Conservation (phyloP, 108 stramenopile species). For the Pseudonitzschia multistriata region DNA sequence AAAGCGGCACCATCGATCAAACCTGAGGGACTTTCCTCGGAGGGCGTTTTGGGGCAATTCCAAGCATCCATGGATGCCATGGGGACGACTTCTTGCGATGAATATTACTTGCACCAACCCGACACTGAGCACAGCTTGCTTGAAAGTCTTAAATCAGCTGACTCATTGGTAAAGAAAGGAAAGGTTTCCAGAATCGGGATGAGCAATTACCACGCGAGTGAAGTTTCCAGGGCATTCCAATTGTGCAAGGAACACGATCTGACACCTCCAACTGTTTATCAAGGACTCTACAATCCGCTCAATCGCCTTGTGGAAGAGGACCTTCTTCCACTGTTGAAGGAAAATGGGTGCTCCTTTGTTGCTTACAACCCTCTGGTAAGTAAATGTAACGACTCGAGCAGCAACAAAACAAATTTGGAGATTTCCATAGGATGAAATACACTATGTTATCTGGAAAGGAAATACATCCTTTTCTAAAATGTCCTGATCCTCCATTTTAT, state of each 20-base stretch:
- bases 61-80: conserved; percentile 59
- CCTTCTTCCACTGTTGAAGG: conserved; percentile 74
- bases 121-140: conserved; percentile 65
- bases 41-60: conserved; percentile 65
- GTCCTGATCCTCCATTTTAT: not conserved
- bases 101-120: conserved; percentile 88
- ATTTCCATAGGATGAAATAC: not conserved
- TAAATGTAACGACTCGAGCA: not conserved
- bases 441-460: too few species aligned
- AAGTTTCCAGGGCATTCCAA: conserved; percentile 75
- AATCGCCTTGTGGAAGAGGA: conserved; percentile 89
- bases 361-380: conserved; percentile 90
- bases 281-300: conserved; percentile 94
- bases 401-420: not conserved
- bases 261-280: conserved; percentile 84
- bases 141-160: conserved; percentile 51
- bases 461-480: too few species aligned
- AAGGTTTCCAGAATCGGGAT: conserved; percentile 60
- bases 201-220: conserved; percentile 82
- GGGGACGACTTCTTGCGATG: conserved; percentile 41
- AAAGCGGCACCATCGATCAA: conserved; percentile 79
- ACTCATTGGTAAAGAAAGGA: conserved; percentile 58
- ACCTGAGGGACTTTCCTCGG: conserved; percentile 56
- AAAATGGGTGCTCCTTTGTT: conserved; percentile 77
- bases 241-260: conserved; percentile 71